phyloP scores from a whole-genome alignment of 2,329 filamentous ascomycete species.

The Zymoseptoria pseudotritici region DNA sequence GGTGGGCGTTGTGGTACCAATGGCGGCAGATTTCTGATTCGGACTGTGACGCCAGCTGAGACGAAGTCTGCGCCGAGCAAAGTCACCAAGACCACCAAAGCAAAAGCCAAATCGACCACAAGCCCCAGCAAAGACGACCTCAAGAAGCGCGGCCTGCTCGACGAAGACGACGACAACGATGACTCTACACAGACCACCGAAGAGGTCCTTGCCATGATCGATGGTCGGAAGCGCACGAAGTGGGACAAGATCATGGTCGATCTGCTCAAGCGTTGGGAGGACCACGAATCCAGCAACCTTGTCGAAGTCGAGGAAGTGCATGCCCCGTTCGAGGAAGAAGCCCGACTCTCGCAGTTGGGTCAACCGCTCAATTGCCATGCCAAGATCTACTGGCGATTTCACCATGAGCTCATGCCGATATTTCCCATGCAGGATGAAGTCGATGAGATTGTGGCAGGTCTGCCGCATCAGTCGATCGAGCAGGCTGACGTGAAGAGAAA shows the following conservation, averaged over 20 bases:
- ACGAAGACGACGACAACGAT: slow-evolving; percentile 4
- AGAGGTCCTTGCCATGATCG: slow-evolving; percentile 7
- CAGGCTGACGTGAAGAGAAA: not conserved
- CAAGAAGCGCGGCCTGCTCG: slow-evolving; percentile 2
- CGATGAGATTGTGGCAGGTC: not conserved
- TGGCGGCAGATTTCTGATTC: not conserved
- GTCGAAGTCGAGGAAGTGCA: not conserved
- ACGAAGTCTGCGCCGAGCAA: slow-evolving; percentile 5
- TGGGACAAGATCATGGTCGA: slow-evolving; percentile 6
- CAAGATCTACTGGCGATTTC: slow-evolving; percentile 12
- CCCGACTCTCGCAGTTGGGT: not conserved
- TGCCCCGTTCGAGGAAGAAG: not conserved
- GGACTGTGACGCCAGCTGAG: not conserved
- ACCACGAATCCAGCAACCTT: not conserved
- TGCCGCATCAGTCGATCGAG: not conserved
- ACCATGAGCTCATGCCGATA: not conserved
- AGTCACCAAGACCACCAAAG: slow-evolving; percentile 1
- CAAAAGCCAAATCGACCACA: not conserved
- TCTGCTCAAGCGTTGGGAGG: not conserved
- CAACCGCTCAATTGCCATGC: slow-evolving; percentile 4
- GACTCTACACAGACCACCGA: slow-evolving; percentile 4
- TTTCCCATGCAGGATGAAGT: not conserved
- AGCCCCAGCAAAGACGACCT: slow-evolving; percentile 2
- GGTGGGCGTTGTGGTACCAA: not conserved
- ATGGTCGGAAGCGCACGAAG: slow-evolving; percentile 2